A percentile compares a stretch with the other conserved stretches of the same genome.
Evolutionary conservation across 768 basidiomycete species (phyloP).

Genomic region (Boletus vinaceobasis): DNA sequence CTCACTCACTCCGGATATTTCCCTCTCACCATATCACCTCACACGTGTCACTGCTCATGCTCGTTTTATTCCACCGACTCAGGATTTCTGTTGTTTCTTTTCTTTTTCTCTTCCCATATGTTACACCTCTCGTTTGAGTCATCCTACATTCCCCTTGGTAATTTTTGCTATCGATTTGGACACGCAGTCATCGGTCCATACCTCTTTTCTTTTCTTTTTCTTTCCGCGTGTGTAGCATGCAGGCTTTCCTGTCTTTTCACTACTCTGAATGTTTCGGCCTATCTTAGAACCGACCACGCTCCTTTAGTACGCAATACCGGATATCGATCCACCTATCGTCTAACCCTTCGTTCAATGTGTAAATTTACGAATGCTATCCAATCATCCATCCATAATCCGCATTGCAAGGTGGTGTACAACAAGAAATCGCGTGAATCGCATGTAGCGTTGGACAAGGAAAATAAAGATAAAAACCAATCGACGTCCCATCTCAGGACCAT

Average conservation of each 20-base stretch:
- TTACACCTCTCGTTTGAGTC: slow-evolving; percentile 23
- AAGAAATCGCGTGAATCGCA: background rate
- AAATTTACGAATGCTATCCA: slow-evolving; percentile 21
- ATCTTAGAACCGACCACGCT: slow-evolving; percentile 12
- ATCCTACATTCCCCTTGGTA: slow-evolving; percentile 33
- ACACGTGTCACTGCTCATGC: slow-evolving; percentile 1
- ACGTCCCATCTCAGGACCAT: background rate
- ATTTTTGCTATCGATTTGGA: slow-evolving; percentile 25
- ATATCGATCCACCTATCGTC: slow-evolving; percentile 22
- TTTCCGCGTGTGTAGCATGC: slow-evolving; percentile 29
- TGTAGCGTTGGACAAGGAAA: background rate
- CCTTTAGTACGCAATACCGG: slow-evolving; percentile 16
- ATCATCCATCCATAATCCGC: background rate
- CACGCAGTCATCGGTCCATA: slow-evolving; percentile 9
- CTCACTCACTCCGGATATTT: background rate
- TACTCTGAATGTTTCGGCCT: background rate
- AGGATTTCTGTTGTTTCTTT: background rate
- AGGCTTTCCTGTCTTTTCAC: slow-evolving; percentile 18
- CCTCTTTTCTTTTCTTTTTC: background rate
- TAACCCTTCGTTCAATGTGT: slow-evolving; percentile 21
- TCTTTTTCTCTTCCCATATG: background rate
- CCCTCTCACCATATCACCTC: background rate
- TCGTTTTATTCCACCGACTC: slow-evolving; percentile 6
- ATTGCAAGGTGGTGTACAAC: background rate
- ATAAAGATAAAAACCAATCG: background rate